A percentile compares a stretch with the other conserved stretches of the same genome.
Evolutionary conservation across 371 early-diverging fungal species (phyloP).

Genomic region (Aphelidium insulamus): DNA sequence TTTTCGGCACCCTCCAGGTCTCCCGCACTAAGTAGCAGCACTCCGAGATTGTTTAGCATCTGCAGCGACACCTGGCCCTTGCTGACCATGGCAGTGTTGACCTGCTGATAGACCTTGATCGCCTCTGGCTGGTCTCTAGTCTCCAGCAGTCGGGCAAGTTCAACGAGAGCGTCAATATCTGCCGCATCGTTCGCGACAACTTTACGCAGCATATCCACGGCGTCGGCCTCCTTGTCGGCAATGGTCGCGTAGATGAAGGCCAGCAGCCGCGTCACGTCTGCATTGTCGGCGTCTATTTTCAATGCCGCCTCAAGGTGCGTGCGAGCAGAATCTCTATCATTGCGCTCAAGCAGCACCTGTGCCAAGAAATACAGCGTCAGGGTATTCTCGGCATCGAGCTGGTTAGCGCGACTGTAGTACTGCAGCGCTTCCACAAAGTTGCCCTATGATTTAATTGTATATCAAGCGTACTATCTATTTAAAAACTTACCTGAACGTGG

Average conservation of each 20-base stretch:
- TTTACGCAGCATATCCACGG: conserved; percentile 29
- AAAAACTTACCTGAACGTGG: too few relatives aligned
- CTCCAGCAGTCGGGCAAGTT: conserved; percentile 35
- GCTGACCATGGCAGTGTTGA: conserved; percentile 12
- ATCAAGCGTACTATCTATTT: too few relatives aligned
- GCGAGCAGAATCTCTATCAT: conserved; percentile 28
- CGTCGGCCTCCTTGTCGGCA: conserved; percentile 36
- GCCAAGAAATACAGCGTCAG: conserved; percentile 55
- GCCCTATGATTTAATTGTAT: too few relatives aligned
- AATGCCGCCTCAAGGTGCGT: conserved; percentile 48
- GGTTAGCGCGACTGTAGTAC: conserved; percentile 38
- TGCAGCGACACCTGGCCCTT: conserved; percentile 26
- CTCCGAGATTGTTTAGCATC: conserved; percentile 60
- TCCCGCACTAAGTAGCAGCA: conserved; percentile 31
- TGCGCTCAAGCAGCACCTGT: conserved; percentile 31
- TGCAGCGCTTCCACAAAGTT: conserved; percentile 43
- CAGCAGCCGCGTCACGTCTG: conserved; percentile 34
- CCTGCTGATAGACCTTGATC: conserved; percentile 23
- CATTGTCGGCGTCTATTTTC: conserved; percentile 28
- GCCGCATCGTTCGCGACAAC: conserved; percentile 5
- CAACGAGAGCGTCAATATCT: conserved; percentile 27
- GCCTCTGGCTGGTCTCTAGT: conserved; percentile 22
- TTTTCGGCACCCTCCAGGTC: conserved; percentile 11
- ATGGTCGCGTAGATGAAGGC: conserved; percentile 35
- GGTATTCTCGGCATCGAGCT: conserved; percentile 35